Evolutionary conservation across 2,329 filamentous ascomycete species (phyloP), one percentile per base, ranked within the genome.

Genomic region (Bertia moriformis): DNA sequence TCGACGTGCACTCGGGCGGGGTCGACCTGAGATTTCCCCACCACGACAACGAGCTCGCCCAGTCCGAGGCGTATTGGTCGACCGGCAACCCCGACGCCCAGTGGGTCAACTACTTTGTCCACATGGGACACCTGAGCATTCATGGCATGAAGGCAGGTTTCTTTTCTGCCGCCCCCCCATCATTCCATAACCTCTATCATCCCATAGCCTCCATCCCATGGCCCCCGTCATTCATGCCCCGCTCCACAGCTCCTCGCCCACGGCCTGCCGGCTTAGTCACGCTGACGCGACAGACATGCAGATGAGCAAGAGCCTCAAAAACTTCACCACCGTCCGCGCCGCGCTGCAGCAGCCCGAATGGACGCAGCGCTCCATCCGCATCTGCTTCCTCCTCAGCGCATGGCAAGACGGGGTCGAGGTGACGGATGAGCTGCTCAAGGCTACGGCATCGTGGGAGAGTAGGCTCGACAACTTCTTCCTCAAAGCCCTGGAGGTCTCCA

Each of bases 51-150:
- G 79, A 83, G 51, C 61, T 84, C 41, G 80, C 78, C 3, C 80
- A 84, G 52, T 78, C 72, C 41, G 78, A 83, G 53, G 79, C 78
- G 4, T 83, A 78, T 51, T 83, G 73, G 71, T 44, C 42, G 38
- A 43, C 42, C 39, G 37, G 46, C 42, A 57, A 58, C 37, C 52
- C 53, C 35, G 61, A 65, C 40, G 58, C 65, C 33, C 77, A 82
- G 50, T 84, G 79, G 78, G 72, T 82, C 39, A 83, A 83, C 51
- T 83, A 84, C 58, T 84, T 85, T 56, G 51, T 84, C 14, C 78
- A 83, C 52, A 83, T 81, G 73, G 79, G 79, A 3, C 79, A 83
- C 37, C 41, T 52, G 38, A 38, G 37, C n/a, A n/a, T n/a, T n/a
- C n/a, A n/a, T n/a, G n/a, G n/a, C n/a, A n/a, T n/a, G n/a, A n/a